phyloP scores from a whole-genome alignment of 139 green algal genomes.

The Gonium pectorale region DNA sequence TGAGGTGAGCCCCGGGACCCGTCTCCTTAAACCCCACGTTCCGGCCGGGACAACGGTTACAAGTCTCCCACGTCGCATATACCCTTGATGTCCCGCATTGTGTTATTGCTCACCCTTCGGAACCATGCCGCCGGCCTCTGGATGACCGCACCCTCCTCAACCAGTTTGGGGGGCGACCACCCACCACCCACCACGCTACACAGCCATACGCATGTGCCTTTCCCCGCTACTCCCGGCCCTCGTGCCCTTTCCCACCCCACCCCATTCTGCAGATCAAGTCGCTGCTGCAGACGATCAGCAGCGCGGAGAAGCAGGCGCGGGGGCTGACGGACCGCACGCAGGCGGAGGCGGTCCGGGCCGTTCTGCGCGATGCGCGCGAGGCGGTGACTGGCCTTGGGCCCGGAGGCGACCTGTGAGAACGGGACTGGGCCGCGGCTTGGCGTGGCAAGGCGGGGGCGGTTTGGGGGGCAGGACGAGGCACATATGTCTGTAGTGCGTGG shows the following conservation, averaged over 20 bases:
- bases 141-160: too few relatives aligned
- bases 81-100: too few relatives aligned
- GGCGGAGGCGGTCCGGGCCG: background rate
- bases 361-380: slow-evolving; percentile 36
- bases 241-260: background rate
- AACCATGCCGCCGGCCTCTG: too few relatives aligned
- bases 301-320: slow-evolving; percentile 26
- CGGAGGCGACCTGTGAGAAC: slow-evolving; percentile 51
- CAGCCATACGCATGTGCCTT: background rate
- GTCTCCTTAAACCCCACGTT: background rate
- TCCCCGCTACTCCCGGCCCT: background rate
- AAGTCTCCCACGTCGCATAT: too few relatives aligned
- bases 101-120: too few relatives aligned
- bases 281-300: slow-evolving; percentile 51
- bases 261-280: slow-evolving; percentile 61
- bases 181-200: background rate
- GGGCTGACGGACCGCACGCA: background rate
- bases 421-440: background rate
- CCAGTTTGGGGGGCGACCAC: too few relatives aligned
- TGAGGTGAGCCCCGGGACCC: slow-evolving; percentile 62
- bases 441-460: background rate
- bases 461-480: background rate
- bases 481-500: too few relatives aligned
- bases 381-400: slow-evolving; percentile 40
- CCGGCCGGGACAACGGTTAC: too few relatives aligned